phyloP scores from a whole-genome alignment of 2,329 filamentous ascomycete genomes.

The Monosporascus sp. region DNA sequence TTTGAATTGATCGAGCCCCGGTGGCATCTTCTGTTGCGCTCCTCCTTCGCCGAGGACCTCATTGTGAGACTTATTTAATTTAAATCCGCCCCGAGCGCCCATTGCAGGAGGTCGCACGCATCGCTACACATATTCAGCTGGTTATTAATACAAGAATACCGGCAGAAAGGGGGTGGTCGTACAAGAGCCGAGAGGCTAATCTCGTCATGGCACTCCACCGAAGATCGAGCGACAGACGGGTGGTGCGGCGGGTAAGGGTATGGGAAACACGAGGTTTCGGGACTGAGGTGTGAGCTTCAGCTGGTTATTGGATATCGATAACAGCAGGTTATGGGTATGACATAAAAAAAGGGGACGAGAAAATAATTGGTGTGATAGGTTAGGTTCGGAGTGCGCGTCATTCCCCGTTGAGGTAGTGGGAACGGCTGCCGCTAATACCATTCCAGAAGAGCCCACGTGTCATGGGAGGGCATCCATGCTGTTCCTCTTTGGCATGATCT shows the following conservation, averaged over 20 bases:
- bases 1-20: too few relatives aligned
- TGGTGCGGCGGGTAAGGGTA: not conserved
- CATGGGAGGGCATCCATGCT: slow-evolving; percentile 3
- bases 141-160: not conserved
- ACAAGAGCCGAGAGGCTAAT: slow-evolving; percentile 19
- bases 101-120: too few relatives aligned
- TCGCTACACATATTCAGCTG: not conserved
- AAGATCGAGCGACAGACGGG: slow-evolving; percentile 20
- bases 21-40: too few relatives aligned
- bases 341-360: slow-evolving; percentile 11
- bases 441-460: slow-evolving; percentile 23
- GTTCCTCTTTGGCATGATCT: not conserved
- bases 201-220: slow-evolving; percentile 23
- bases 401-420: slow-evolving; percentile 18
- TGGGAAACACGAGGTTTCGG: slow-evolving; percentile 24
- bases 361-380: slow-evolving; percentile 10
- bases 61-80: too few relatives aligned
- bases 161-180: not conserved
- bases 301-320: slow-evolving; percentile 3
- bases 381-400: slow-evolving; percentile 3
- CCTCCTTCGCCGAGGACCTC: too few relatives aligned
- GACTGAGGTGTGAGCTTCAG: slow-evolving; percentile 17
- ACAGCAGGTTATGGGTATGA: slow-evolving; percentile 1
- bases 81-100: too few relatives aligned
- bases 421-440: slow-evolving; percentile 10